Evolutionary conservation across 192 early-diverging fungal genomes (phyloP).

Genomic region (Coemansia sp.): DNA sequence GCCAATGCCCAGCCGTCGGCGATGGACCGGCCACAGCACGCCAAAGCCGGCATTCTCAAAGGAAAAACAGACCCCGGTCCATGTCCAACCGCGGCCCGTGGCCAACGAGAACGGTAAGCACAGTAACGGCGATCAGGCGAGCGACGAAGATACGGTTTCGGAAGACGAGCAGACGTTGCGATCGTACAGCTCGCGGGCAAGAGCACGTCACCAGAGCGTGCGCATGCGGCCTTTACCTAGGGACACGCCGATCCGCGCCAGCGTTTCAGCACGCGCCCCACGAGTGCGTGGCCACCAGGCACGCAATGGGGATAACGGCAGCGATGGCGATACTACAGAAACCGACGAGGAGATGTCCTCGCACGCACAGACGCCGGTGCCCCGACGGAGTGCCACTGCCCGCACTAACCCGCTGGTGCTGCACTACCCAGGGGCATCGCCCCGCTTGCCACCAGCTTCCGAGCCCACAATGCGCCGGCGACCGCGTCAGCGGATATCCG

Average conservation of each 20-base stretch:
- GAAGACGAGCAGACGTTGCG: constrained; percentile 45
- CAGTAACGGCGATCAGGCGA: constrained; percentile 7
- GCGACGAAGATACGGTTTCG: constrained; percentile 44
- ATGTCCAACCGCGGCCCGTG: background rate
- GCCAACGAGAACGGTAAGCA: background rate
- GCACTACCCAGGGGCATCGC: background rate
- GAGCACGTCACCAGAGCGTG: constrained; percentile 21
- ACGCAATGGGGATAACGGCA: background rate
- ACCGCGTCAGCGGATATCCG: constrained; percentile 11
- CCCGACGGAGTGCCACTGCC: background rate
- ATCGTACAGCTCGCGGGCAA: constrained; percentile 36
- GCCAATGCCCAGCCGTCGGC: constrained; percentile 45
- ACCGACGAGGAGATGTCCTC: constrained; percentile 26
- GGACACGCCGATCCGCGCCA: background rate
- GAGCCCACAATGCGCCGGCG: constrained; percentile 30
- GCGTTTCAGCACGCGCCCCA: background rate
- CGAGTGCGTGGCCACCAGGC: background rate
- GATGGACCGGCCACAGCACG: constrained; percentile 32
- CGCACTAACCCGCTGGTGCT: background rate
- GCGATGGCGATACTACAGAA: constrained; percentile 25
- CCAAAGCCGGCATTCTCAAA: constrained; percentile 17
- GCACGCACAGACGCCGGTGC: constrained; percentile 1
- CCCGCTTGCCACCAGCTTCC: constrained; percentile 13
- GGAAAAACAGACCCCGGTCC: background rate
- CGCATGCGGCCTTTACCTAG: constrained; percentile 17